A percentile compares a stretch with the other conserved stretches of the same genome.
Conservation (phyloP, 371 early-diverging fungal genomes). For the Sporodiniella umbellata region DNA sequence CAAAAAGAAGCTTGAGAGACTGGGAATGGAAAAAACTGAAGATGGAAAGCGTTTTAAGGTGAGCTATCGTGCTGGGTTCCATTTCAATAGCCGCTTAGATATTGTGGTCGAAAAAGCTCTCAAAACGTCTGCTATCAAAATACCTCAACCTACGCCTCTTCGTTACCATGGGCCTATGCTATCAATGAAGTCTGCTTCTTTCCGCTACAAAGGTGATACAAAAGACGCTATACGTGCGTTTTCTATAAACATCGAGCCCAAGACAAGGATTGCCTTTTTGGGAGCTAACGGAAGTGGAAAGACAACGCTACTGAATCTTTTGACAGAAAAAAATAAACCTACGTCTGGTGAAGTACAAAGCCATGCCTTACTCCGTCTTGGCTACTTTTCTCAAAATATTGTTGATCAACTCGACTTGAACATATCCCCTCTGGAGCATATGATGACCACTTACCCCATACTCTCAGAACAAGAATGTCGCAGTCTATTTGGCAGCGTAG, state of each 20-base stretch:
- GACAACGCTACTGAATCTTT: conserved; percentile 75
- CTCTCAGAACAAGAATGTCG: conserved; percentile 60
- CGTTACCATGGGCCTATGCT: conserved; percentile 65
- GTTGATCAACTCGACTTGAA: conserved; percentile 60
- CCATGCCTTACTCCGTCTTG: conserved; percentile 59
- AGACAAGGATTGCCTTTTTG: conserved; percentile 64
- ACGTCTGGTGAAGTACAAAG: conserved; percentile 56
- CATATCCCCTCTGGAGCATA: conserved; percentile 42
- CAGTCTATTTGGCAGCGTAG: conserved; percentile 65
- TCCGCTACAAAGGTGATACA: conserved; percentile 44
- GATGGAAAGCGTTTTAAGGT: conserved; percentile 67
- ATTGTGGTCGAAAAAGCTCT: conserved; percentile 62
- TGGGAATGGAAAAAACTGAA: conserved; percentile 65
- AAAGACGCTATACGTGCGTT: conserved; percentile 30
- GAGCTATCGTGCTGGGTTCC: conserved; percentile 61
- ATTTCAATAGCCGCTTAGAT: conserved; percentile 34
- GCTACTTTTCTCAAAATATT: conserved; percentile 82
- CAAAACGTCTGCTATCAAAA: conserved; percentile 46
- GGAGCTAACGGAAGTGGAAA: conserved; percentile 86
- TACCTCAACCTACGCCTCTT: conserved; percentile 56
- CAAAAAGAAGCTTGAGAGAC: conserved; percentile 61
- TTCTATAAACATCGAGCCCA: conserved; percentile 59
- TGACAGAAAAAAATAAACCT: conserved; percentile 58
- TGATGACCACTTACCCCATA: conserved; percentile 43
- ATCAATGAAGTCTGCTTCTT: conserved; percentile 60